A percentile compares a stretch with the other conserved stretches of the same genome.
These are phyloP conservation scores for Cladosporium sp. DNA, from an alignment of 2,329 filamentous ascomycete genomes.

Conservation along the genomic window DNA sequence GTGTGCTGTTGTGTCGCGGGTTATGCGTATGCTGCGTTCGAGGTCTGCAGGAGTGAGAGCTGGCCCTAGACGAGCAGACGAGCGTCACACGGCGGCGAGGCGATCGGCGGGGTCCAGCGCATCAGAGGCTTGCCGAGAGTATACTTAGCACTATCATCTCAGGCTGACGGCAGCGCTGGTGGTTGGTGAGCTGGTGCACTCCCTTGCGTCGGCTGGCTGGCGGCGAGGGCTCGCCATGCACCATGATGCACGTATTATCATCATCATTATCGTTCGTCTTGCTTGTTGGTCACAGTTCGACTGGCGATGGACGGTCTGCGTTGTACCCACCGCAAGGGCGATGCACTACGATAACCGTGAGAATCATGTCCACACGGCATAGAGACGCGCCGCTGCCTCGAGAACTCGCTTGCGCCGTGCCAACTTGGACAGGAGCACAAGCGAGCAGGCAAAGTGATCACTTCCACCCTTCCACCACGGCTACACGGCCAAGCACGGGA, in stretches of 20 bases:
- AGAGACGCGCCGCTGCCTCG: background rate
- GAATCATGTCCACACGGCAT: background rate
- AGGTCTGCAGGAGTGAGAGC: background rate
- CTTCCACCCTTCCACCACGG: background rate
- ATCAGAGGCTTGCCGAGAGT: constrained; percentile 4
- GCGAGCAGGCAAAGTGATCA: background rate
- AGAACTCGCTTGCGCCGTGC: background rate
- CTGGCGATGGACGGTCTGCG: background rate
- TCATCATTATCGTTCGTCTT: background rate
- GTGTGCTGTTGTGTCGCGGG: background rate
- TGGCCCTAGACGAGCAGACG: background rate
- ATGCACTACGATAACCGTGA: background rate
- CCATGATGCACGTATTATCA: background rate
- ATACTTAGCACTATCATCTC: background rate
- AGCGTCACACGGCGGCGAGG: constrained; percentile 14
- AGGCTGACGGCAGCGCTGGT: background rate
- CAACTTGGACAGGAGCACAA: background rate
- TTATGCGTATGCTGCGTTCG: background rate
- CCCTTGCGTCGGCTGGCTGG: constrained; percentile 6
- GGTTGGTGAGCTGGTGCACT: background rate
- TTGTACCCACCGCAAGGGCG: background rate
- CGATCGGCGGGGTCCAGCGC: constrained; percentile 17
- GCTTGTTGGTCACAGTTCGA: background rate
- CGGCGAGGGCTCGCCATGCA: background rate
- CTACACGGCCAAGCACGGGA: constrained; percentile 9